These are phyloP conservation scores for Chaetomidium leptoderma DNA, from an alignment of 495 filamentous ascomycete genomes.

Conservation along the genomic window DNA sequence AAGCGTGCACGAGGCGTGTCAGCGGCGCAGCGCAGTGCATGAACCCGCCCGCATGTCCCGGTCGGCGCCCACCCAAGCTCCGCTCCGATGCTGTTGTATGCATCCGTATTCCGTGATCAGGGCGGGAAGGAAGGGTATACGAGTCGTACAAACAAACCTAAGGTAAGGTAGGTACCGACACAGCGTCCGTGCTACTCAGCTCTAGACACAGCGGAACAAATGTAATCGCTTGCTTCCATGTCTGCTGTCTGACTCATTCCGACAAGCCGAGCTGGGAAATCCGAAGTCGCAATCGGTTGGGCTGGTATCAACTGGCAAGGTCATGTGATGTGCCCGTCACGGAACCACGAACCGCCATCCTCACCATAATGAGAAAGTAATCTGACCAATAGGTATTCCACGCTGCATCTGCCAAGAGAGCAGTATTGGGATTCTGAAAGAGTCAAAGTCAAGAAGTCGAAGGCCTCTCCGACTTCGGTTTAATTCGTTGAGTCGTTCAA, in stretches of 20 bases:
- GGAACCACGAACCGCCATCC: background rate
- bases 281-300: background rate
- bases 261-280: background rate
- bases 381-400: background rate
- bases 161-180: too few species aligned
- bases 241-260: background rate
- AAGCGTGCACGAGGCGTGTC: too few species aligned
- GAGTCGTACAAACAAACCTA: too few species aligned
- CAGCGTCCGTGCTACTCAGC: too few species aligned
- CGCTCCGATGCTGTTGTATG: background rate
- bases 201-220: background rate
- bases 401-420: background rate
- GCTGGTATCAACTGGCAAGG: background rate
- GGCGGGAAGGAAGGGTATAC: background rate
- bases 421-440: too few species aligned
- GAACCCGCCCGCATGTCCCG: background rate
- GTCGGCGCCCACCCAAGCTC: conserved; percentile 1
- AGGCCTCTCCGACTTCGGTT: background rate
- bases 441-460: too few species aligned
- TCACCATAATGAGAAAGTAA: background rate
- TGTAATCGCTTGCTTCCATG: background rate
- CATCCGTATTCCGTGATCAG: too few species aligned
- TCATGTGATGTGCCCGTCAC: conserved; percentile 10
- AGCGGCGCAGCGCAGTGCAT: background rate
- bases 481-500: background rate